Evolutionary conservation across 305 asterid species (phyloP).

Genomic region (Solanum aculeatissimum): DNA sequence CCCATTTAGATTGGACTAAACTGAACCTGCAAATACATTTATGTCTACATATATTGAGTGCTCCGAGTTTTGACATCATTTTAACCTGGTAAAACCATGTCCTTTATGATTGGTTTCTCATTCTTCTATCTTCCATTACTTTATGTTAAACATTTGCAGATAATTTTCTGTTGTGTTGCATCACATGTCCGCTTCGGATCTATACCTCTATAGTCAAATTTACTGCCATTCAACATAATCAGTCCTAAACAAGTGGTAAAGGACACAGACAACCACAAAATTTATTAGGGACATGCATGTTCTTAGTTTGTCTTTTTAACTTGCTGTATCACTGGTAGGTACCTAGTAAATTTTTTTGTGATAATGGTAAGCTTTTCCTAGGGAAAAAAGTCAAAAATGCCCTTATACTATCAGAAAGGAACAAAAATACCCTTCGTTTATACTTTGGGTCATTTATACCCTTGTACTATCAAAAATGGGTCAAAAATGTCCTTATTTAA

Average conservation of each 20-base stretch:
- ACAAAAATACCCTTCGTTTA: no score
- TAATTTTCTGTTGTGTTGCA: neutral
- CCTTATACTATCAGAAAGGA: no score
- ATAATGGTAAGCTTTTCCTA: no score
- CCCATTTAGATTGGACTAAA: neutral
- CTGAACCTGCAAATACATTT: neutral
- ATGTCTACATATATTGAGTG: neutral
- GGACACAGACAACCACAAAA: neutral
- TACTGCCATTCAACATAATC: neutral
- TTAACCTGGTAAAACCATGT: neutral
- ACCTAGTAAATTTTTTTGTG: no score
- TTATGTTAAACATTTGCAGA: neutral
- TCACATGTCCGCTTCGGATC: neutral
- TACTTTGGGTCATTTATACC: no score
- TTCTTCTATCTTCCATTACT: neutral
- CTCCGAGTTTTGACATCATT: neutral
- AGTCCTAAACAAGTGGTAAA: neutral
- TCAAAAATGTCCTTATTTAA: no score
- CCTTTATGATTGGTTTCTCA: neutral
- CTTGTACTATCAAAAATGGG: no score
- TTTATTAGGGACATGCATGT: neutral
- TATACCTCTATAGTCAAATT: neutral
- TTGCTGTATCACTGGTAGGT: neutral
- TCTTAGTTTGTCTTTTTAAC: neutral
- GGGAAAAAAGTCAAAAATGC: no score